Evolutionary conservation across 495 filamentous ascomycete species (phyloP), one percentile per base, ranked within the genome.

Genomic region (Neurospora tetraspora): DNA sequence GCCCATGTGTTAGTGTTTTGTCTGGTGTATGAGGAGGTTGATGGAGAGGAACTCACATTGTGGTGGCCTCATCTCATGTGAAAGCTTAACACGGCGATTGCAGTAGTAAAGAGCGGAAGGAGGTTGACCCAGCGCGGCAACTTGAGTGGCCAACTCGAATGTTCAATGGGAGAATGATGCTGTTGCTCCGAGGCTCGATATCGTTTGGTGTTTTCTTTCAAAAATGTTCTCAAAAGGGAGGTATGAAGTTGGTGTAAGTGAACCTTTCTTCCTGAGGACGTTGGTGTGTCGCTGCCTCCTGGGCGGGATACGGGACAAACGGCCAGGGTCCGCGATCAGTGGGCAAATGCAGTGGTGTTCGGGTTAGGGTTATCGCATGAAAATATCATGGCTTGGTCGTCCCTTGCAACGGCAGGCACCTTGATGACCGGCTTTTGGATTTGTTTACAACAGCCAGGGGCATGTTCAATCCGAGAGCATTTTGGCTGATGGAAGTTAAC

Each of bases 61-160:
- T 74, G 53, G 36, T 65, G 71, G 69, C 23, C 68, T 77, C 76
- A 75, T 72, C 53, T 77, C 71, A 73, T 70, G 43, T 65, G 43
- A 39, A 68, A 31, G 12, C 3, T 65, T 34, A 9, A 65, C 53
- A 65, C 27, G 14, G 14, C 23, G 23, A 31, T 12, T 59, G 47
- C 6, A 61, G 47, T 1, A 65, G 14, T 0, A 65, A 34, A 18
- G 53, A 16, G 53, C 53, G 53, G 27, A 65, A 65, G 12, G 10
- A 36, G 23, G 27, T 65, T 34, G 53, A 20, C 2, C 53, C 10
- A 6, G 10, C 20, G 45, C 8, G 45, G 10, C 45, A 53, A 53
- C 45, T 53, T 23, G 45, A 10, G 10, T 6, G 45, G 23, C 4
- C 23, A 31, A 61, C 53, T 31, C 11, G 11, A 31, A 61, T 27